Evolutionary conservation across 73 alveolate genomes (phyloP), one percentile per base, ranked within the genome.

Genomic region (Stentor coeruleus): DNA sequence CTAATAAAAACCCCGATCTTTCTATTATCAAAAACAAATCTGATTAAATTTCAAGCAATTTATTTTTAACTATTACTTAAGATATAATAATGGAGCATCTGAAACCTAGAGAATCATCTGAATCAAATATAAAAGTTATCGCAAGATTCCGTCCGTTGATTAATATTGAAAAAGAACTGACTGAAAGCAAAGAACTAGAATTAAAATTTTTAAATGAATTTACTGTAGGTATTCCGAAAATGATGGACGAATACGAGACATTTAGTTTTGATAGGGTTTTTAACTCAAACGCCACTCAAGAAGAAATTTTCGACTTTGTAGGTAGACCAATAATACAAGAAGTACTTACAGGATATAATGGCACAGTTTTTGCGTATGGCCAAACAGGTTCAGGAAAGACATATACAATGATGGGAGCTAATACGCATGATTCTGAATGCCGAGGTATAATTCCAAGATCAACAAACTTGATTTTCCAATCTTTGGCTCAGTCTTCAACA

Each of bases 301-400:
- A 81, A 31, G 92, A 89, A 86, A 77, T 89, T 26, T 89, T 79
- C 75, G 77, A 49, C 3, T 82, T 79, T 57, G 38, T 85, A 28
- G 95, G 95, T 36, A 84, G 76, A 58, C 93, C 88, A 30, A 89
- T 81, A 31, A 39, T 85, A 35, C 80, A 89, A 49, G 89, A 85
- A 30, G 82, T 89, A 35, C 72, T 89, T 26, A 82, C 85, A 33
- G 95, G 95, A 28, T 89, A 89, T 60, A 89, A 89, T 83, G 88
- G 95, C 39, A 89, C 95, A 3, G 81, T 86, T 26, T 81, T 86
- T 74, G 92, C 93, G 38, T 89, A 89, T 82, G 95, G 95, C 31
- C 87, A 85, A 87, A 89, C 95, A 59, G 95, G 95, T 3, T 89
- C 95, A 42, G 95, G 95, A 3, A 89, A 89, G 59, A 89, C 95